Evolutionary conservation across 2,329 filamentous ascomycete genomes (phyloP), one percentile per base, ranked within the genome.

Genomic region (Pseudophaeomoniella oleicola): DNA sequence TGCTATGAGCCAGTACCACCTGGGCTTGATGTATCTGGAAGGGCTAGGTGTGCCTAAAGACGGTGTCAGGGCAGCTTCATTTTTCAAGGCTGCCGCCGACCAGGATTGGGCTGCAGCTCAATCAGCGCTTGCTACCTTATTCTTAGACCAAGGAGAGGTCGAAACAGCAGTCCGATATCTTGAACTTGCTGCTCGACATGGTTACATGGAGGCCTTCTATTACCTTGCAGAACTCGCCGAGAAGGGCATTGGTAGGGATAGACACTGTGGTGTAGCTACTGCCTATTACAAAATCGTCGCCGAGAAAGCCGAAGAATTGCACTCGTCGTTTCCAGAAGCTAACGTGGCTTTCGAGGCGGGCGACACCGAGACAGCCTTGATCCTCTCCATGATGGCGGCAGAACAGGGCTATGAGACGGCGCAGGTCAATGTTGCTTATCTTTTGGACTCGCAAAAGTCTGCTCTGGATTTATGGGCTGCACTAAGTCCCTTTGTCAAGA

Each of bases 361-460:
- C 3, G 81, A 94, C 50, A 67, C 75, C 18, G 84, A 93, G 48
- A 69, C 79, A 16, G 87, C 87, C 2, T 69, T 94, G 34, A 69
- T 94, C 13, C 71, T 78, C 37, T 87, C 86, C 44, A 72, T 94
- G 53, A 79, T 90, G 69, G 85, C 84, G 1, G 87, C 87, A 2
- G 87, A 94, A 54, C 86, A 94, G 58, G 87, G 87, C 11, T 93
- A 90, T 46, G 87, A 94, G 53, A 75, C 72, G 44, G 85, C 81
- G 0, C 87, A 94, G 57, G 83, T 85, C 36, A 94, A 94, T 42
- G 82, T 93, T 2, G 87, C 85, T 4, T 90, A 78, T 52, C 67
- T 94, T 41, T 70, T 94, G 3, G 87, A 94, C 50, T 75, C 83
- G 34, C 67, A 72, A 37, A 72, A 72, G 44, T 80, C 77, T 4